phyloP scores from a whole-genome alignment of 495 filamentous ascomycete species.

The Penicillium angulare region DNA sequence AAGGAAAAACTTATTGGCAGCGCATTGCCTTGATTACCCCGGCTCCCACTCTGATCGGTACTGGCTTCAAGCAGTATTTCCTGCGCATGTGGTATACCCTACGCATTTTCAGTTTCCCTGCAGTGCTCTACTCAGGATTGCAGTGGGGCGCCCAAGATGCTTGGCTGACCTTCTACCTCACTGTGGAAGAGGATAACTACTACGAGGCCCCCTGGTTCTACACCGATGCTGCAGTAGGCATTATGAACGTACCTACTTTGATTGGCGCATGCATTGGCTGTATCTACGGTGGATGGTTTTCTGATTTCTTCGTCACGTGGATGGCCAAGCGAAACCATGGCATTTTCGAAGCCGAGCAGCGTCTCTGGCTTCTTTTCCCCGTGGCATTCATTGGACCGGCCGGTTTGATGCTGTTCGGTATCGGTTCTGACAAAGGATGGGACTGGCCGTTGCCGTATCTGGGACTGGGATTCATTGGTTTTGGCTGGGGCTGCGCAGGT shows the following conservation, averaged over 20 bases:
- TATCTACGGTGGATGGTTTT: conserved; percentile 36
- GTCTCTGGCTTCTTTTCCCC: conserved; percentile 35
- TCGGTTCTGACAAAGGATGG: conserved; percentile 27
- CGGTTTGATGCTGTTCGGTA: conserved; percentile 35
- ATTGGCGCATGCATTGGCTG: conserved; percentile 34
- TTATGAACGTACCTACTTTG: conserved; percentile 36
- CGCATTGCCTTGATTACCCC: conserved; percentile 30
- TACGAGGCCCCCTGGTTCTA: conserved; percentile 32
- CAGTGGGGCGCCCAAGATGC: conserved; percentile 40
- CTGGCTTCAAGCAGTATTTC: conserved; percentile 28
- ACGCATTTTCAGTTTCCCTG: conserved; percentile 33
- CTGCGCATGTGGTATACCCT: conserved; percentile 23
- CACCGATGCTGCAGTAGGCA: conserved; percentile 26
- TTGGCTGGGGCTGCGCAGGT: conserved; percentile 36
- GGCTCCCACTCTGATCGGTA: conserved; percentile 22
- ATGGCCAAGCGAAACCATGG: conserved; percentile 28
- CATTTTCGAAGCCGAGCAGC: conserved; percentile 32
- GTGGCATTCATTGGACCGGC: conserved; percentile 27
- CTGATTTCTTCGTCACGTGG: conserved; percentile 33
- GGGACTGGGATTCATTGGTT: conserved; percentile 32
- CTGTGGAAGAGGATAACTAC: conserved; percentile 33
- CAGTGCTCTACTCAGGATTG: conserved; percentile 31
- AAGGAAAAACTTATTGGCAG: conserved; percentile 24
- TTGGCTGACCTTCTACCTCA: conserved; percentile 39
- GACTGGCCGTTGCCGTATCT: conserved; percentile 26